Percentiles rank a stretch among this genome's conserved stretches.
These are phyloP conservation scores for Debaryomycetaceae sp. DNA, from an alignment of 1,139 yeast genomes.

Conservation along the genomic window DNA sequence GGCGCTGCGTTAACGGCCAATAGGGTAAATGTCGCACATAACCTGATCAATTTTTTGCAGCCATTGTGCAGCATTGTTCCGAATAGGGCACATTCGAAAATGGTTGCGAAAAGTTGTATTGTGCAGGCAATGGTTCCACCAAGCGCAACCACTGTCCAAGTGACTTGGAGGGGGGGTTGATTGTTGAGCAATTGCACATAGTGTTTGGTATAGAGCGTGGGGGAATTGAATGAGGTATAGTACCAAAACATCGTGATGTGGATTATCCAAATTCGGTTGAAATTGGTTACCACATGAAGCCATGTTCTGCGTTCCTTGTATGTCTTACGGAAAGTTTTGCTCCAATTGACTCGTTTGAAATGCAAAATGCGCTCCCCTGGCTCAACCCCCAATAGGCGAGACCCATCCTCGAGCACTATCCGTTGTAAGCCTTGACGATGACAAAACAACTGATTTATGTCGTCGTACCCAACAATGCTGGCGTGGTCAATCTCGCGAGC, in stretches of 20 bases:
- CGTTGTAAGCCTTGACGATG: slow-evolving; percentile 56
- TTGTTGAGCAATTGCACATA: slow-evolving; percentile 56
- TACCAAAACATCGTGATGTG: slow-evolving; percentile 80
- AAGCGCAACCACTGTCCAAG: slow-evolving; percentile 58
- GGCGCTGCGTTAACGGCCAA: slow-evolving; percentile 54
- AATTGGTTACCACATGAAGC: slow-evolving; percentile 73
- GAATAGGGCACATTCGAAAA: slow-evolving; percentile 53
- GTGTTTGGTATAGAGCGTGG: slow-evolving; percentile 64
- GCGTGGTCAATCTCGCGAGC: slow-evolving; percentile 59
- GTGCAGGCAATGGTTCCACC: slow-evolving; percentile 72
- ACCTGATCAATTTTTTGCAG: slow-evolving; percentile 31
- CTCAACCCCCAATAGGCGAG: slow-evolving; percentile 36
- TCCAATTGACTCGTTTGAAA: slow-evolving; percentile 58
- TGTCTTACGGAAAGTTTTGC: slow-evolving; percentile 62
- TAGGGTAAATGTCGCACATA: slow-evolving; percentile 41
- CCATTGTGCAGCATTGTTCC: slow-evolving; percentile 13
- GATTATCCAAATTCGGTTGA: slow-evolving; percentile 79
- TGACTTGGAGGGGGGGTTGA: slow-evolving; percentile 61
- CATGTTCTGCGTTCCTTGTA: slow-evolving; percentile 72
- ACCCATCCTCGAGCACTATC: slow-evolving; percentile 39
- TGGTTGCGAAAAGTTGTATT: slow-evolving; percentile 57
- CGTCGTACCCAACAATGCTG: slow-evolving; percentile 77
- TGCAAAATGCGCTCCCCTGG: slow-evolving; percentile 40
- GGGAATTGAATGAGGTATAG: slow-evolving; percentile 73
- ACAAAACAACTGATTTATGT: slow-evolving; percentile 84